Percentiles rank a stretch among this genome's conserved stretches.
These are phyloP conservation scores for Quercus tomentella DNA, from an alignment of 331 rosid species.

Conservation along the genomic window DNA sequence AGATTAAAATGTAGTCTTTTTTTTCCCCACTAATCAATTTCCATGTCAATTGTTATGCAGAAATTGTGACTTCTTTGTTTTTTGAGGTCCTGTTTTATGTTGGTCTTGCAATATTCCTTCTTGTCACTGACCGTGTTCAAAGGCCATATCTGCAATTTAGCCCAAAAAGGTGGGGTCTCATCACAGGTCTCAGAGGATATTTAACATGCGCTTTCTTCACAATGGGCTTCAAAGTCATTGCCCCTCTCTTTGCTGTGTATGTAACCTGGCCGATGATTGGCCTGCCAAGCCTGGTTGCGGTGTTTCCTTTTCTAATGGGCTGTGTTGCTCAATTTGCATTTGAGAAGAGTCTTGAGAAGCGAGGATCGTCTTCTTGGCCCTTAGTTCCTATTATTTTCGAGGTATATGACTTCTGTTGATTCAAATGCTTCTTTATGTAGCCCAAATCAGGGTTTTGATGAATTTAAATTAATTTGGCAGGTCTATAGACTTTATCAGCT, in stretches of 20 bases:
- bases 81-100: conserved; percentile 62
- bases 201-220: conserved; percentile 55
- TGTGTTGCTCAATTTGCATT: conserved; percentile 59
- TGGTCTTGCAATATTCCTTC: conserved; percentile 65
- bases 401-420: conserved; percentile 36
- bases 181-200: conserved; percentile 91
- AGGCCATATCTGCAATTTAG: conserved; percentile 85
- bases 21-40: not conserved
- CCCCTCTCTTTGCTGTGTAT: conserved; percentile 46
- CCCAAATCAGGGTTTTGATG: not conserved
- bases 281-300: conserved; percentile 51
- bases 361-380: conserved; percentile 86
- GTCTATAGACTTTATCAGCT: conserved; percentile 81
- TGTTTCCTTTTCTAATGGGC: conserved; percentile 62
- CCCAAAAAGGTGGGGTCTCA: conserved; percentile 90
- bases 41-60: conserved; percentile 47
- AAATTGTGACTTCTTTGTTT: conserved; percentile 47
- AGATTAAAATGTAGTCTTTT: not conserved
- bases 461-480: conserved; percentile 40
- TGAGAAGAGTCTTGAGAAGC: conserved; percentile 44
- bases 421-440: not conserved
- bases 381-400: conserved; percentile 79
- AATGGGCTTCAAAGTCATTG: conserved; percentile 61
- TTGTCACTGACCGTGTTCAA: conserved; percentile 68
- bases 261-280: conserved; percentile 66